A percentile compares a stretch with the other conserved stretches of the same genome.
Evolutionary conservation across 768 basidiomycete genomes (phyloP).

Genomic region (Auricularia sp.): DNA sequence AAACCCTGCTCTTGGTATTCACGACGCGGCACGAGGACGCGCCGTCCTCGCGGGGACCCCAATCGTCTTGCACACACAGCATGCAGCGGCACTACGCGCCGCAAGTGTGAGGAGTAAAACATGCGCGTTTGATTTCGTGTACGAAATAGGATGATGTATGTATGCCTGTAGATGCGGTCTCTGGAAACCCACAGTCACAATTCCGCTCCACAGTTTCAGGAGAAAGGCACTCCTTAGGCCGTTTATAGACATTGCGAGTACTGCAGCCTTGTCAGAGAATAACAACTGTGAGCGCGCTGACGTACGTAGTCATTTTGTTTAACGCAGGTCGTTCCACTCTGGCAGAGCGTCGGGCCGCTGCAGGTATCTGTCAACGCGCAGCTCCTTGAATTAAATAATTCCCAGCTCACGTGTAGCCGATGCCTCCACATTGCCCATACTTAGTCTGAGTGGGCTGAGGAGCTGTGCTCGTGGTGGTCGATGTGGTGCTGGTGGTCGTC

Average conservation of each 20-base stretch:
- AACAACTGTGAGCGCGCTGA: neutral
- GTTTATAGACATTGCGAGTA: neutral
- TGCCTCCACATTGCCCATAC: conserved; percentile 1
- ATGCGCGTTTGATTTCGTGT: too few relatives aligned
- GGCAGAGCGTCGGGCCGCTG: neutral
- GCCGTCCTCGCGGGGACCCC: too few relatives aligned
- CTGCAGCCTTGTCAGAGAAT: neutral
- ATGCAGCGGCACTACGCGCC: too few relatives aligned
- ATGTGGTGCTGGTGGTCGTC: neutral
- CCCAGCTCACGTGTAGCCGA: neutral
- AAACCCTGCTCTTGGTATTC: too few relatives aligned
- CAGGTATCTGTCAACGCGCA: neutral
- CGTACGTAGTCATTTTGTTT: neutral
- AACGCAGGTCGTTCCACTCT: neutral
- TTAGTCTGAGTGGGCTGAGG: neutral
- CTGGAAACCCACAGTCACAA: too few relatives aligned
- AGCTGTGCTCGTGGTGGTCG: neutral
- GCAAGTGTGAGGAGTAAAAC: too few relatives aligned
- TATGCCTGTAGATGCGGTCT: too few relatives aligned
- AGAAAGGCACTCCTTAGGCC: too few relatives aligned
- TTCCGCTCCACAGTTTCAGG: too few relatives aligned
- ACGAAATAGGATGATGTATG: too few relatives aligned
- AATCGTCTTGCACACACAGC: too few relatives aligned
- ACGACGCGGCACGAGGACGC: too few relatives aligned
- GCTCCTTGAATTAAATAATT: neutral